Percentiles rank a stretch among this genome's conserved stretches.
These are phyloP conservation scores for Thraustochytrium striatum DNA, from an alignment of 352 stramenopile genomes.

Conservation along the genomic window DNA sequence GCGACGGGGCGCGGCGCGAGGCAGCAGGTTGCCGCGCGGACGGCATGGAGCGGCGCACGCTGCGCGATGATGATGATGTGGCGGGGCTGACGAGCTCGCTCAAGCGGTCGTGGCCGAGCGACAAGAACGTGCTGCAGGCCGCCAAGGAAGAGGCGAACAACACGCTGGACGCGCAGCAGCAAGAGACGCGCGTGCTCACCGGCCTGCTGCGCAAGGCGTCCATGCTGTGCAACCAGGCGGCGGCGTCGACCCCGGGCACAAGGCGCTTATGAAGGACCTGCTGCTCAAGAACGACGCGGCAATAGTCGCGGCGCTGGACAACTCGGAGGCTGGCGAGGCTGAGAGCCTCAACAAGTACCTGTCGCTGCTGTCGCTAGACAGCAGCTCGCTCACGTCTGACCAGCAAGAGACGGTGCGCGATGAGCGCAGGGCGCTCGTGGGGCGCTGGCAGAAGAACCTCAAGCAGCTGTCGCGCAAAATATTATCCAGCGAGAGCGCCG, in stretches of 20 bases:
- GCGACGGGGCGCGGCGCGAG: no score
- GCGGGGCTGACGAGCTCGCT: constrained; percentile 35
- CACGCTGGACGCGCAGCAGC: background rate
- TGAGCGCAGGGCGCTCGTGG: constrained; percentile 12
- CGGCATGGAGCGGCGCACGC: no score
- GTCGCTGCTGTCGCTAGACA: constrained; percentile 12
- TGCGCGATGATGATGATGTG: background rate
- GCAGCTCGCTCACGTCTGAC: background rate
- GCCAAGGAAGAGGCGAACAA: background rate
- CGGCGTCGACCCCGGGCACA: constrained; percentile 31
- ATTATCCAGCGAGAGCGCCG: background rate
- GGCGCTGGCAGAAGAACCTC: constrained; percentile 13
- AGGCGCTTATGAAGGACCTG: constrained; percentile 36
- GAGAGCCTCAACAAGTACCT: constrained; percentile 31
- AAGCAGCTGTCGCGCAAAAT: constrained; percentile 22
- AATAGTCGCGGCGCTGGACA: constrained; percentile 31
- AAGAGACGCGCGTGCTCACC: background rate
- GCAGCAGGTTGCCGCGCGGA: no score
- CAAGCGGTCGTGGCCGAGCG: constrained; percentile 28
- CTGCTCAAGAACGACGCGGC: constrained; percentile 12
- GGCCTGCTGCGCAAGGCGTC: constrained; percentile 43
- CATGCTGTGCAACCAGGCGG: constrained; percentile 44
- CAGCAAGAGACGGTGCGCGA: background rate
- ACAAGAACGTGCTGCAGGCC: constrained; percentile 42
- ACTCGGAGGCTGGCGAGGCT: background rate